Percentiles rank a stretch among this genome's conserved stretches.
Conservation (phyloP, 192 early-diverging fungal species). For the Umbelopsis sp. region DNA sequence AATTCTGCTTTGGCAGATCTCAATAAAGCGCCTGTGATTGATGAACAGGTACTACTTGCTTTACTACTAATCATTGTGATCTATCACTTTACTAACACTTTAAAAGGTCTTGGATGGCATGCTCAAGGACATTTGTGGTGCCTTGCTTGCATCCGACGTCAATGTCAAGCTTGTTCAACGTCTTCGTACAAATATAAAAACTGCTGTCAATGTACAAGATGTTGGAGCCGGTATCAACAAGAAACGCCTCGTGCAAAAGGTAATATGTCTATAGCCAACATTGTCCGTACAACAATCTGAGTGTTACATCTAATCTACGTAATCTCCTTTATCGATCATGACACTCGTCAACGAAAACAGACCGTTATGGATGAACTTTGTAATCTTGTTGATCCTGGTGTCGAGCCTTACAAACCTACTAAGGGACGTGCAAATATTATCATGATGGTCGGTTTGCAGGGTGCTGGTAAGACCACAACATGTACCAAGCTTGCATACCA, state of each 20-base stretch:
- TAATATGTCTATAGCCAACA: constrained; percentile 11
- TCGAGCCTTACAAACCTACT: constrained; percentile 82
- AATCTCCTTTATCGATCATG: neutral
- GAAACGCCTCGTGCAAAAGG: constrained; percentile 81
- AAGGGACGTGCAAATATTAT: constrained; percentile 86
- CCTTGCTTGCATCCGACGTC: constrained; percentile 90
- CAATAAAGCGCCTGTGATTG: constrained; percentile 83
- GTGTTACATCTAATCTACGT: neutral
- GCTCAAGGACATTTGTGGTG: constrained; percentile 83
- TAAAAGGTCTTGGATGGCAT: constrained; percentile 71
- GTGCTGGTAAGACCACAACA: constrained; percentile 94
- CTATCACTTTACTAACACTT: neutral
- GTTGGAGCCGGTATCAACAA: constrained; percentile 84
- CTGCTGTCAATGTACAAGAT: constrained; percentile 79
- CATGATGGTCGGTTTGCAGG: constrained; percentile 98
- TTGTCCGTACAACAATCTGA: neutral
- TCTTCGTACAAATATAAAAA: constrained; percentile 86
- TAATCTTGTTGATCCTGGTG: constrained; percentile 83
- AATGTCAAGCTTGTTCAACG: constrained; percentile 84
- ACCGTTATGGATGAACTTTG: constrained; percentile 91
- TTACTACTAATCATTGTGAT: neutral
- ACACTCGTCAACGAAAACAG: constrained; percentile 18
- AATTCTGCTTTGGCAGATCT: constrained; percentile 80
- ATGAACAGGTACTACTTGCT: constrained; percentile 66
- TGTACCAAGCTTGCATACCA: constrained; percentile 94